Percentiles rank a stretch among this genome's conserved stretches.
Evolutionary conservation across 352 stramenopile genomes (phyloP).

Genomic region (Salisapilia sapeloensis): DNA sequence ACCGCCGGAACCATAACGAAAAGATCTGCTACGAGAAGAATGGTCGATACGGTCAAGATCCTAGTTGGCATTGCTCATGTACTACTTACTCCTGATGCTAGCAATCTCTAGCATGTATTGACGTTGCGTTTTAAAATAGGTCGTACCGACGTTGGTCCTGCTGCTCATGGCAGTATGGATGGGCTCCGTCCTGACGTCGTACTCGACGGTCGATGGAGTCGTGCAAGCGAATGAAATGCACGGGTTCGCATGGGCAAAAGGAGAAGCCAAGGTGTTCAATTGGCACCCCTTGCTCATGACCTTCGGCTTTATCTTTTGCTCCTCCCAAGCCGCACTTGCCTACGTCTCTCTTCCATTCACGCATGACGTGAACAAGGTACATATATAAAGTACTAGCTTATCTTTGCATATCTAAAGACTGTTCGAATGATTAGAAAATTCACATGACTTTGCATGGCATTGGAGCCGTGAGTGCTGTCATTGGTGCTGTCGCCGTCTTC

Average conservation of each 20-base stretch:
- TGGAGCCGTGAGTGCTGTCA: slow-evolving; percentile 31
- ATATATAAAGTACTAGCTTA: background rate
- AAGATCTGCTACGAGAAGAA: too few relatives aligned
- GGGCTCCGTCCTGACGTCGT: slow-evolving; percentile 39
- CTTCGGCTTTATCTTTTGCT: slow-evolving; percentile 70
- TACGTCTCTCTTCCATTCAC: slow-evolving; percentile 55
- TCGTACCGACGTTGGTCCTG: slow-evolving; percentile 29
- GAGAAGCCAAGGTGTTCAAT: slow-evolving; percentile 61
- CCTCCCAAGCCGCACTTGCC: slow-evolving; percentile 33
- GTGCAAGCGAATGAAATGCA: slow-evolving; percentile 25
- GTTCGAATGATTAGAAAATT: slow-evolving; percentile 17
- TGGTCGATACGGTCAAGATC: too few relatives aligned
- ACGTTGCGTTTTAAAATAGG: slow-evolving; percentile 14
- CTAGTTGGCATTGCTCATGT: too few relatives aligned
- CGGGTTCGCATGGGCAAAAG: slow-evolving; percentile 50
- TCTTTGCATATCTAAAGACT: slow-evolving; percentile 1
- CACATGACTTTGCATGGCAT: slow-evolving; percentile 53
- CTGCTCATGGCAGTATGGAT: slow-evolving; percentile 66
- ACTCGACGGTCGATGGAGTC: slow-evolving; percentile 12
- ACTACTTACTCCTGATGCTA: too few relatives aligned
- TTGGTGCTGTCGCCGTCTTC: slow-evolving; percentile 60
- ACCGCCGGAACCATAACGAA: too few relatives aligned
- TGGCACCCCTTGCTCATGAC: slow-evolving; percentile 81
- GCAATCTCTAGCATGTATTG: too few relatives aligned
- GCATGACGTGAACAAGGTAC: slow-evolving; percentile 48